phyloP scores from a whole-genome alignment of 2,329 filamentous ascomycete species.

The Verticillium zaregamsianum region DNA sequence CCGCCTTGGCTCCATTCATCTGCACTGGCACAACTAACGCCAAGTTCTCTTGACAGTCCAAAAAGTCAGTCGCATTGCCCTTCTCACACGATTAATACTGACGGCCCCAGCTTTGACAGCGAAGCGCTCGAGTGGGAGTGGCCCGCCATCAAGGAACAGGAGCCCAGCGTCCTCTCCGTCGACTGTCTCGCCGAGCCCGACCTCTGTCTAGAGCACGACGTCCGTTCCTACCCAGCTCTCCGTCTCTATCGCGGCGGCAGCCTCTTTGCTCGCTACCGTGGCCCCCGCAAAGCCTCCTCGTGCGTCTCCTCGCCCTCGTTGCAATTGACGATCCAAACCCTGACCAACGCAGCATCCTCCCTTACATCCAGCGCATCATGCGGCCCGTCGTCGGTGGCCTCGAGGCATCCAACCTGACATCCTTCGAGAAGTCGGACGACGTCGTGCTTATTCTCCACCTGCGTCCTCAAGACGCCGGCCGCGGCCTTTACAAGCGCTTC shows the following conservation, averaged over 20 bases:
- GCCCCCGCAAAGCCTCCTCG: conserved; percentile 19
- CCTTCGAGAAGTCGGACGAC: conserved; percentile 34
- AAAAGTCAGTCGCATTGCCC: neutral
- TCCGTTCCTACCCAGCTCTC: conserved; percentile 42
- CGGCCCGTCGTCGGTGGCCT: conserved; percentile 17
- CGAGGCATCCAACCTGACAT: conserved; percentile 3
- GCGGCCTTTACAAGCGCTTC: conserved; percentile 24
- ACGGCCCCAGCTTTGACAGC: conserved; percentile 4
- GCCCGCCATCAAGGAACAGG: conserved; percentile 7
- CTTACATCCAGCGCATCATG: conserved; percentile 4
- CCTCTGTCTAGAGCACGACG: conserved; percentile 35
- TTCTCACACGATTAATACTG: neutral
- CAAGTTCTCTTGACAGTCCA: neutral
- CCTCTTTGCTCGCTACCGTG: conserved; percentile 34
- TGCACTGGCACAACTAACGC: neutral
- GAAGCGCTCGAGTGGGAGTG: conserved; percentile 13
- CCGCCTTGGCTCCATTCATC: neutral
- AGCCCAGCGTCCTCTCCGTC: conserved; percentile 23
- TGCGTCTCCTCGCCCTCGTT: conserved; percentile 16
- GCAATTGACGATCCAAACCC: conserved; percentile 11
- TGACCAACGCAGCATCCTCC: conserved; percentile 2
- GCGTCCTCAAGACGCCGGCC: conserved; percentile 18
- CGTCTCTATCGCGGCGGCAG: conserved; percentile 33
- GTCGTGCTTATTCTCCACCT: conserved; percentile 37
- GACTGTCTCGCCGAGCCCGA: conserved; percentile 30